phyloP scores from a whole-genome alignment of 805 yeast genomes.

The Diddensiella santjacobensis region DNA sequence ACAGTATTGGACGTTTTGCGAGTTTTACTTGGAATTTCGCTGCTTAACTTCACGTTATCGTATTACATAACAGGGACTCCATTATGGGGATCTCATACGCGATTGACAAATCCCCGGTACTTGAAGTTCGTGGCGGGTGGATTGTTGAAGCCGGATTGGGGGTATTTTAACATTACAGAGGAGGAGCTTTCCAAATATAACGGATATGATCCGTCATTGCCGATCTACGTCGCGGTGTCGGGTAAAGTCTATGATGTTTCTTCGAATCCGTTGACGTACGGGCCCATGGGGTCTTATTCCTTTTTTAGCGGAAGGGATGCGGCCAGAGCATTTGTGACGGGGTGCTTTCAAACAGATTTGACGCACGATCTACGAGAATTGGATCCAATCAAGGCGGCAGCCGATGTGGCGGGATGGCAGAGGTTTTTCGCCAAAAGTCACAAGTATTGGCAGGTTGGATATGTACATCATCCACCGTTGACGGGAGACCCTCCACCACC shows the following conservation, averaged over 20 bases:
- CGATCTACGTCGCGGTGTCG: constrained; percentile 56
- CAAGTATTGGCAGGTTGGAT: constrained; percentile 62
- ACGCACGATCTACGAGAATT: constrained; percentile 67
- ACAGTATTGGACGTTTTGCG: constrained; percentile 39
- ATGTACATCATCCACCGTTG: constrained; percentile 44
- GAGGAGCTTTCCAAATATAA: constrained; percentile 47
- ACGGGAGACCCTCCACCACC: constrained; percentile 50
- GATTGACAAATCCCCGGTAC: constrained; percentile 44
- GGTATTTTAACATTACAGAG: constrained; percentile 38
- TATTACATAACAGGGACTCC: constrained; percentile 55
- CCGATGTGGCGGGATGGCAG: constrained; percentile 51
- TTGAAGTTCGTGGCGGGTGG: constrained; percentile 29
- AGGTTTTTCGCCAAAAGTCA: constrained; percentile 42
- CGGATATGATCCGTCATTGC: constrained; percentile 47
- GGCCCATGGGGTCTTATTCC: constrained; percentile 54
- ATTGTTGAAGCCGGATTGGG: constrained; percentile 14
- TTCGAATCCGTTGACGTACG: constrained; percentile 48
- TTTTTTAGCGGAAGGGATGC: constrained; percentile 63
- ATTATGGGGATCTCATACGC: constrained; percentile 60
- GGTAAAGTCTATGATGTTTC: constrained; percentile 66
- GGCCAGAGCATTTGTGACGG: constrained; percentile 67
- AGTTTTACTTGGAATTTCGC: constrained; percentile 43
- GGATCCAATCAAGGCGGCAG: constrained; percentile 39
- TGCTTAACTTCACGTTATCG: constrained; percentile 47
- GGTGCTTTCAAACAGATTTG: constrained; percentile 59